Evolutionary conservation across 2,329 filamentous ascomycete species (phyloP).

Genomic region (Diaporthe velutina): DNA sequence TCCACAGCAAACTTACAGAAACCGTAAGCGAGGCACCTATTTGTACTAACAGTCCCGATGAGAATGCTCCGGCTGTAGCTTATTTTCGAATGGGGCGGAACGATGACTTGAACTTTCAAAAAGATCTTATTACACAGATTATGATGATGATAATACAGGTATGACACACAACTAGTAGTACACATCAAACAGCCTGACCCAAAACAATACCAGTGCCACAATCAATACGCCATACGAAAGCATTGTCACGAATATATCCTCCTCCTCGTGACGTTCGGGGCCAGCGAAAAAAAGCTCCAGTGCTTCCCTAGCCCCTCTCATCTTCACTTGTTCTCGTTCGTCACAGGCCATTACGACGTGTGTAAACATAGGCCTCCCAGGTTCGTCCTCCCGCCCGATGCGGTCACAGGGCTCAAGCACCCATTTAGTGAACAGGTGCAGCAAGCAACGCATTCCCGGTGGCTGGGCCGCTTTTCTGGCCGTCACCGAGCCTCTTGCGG

Average conservation of each 20-base stretch:
- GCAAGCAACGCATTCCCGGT: constrained; percentile 35
- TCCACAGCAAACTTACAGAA: background rate
- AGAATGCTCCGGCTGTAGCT: no score
- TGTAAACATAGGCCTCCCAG: constrained; percentile 23
- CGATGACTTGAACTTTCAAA: constrained; percentile 21
- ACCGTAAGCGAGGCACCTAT: background rate
- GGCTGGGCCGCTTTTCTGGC: constrained; percentile 31
- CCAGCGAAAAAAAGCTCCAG: constrained; percentile 21
- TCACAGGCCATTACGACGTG: background rate
- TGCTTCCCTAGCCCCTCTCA: constrained; percentile 26
- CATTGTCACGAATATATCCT: constrained; percentile 38
- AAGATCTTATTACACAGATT: constrained; percentile 23
- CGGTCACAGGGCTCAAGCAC: constrained; percentile 1
- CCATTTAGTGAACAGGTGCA: constrained; percentile 36
- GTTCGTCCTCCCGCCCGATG: background rate
- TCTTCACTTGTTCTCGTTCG: constrained; percentile 14
- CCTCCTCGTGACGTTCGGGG: background rate
- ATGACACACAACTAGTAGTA: constrained; percentile 22
- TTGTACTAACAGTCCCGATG: background rate
- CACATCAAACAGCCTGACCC: constrained; percentile 32
- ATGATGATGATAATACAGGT: constrained; percentile 8
- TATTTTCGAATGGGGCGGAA: background rate
- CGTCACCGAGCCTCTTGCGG: constrained; percentile 35
- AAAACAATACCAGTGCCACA: constrained; percentile 30
- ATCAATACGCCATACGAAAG: constrained; percentile 29